A percentile compares a stretch with the other conserved stretches of the same genome.
These are phyloP conservation scores for Choanephora cucurbitarum DNA, from an alignment of 371 early-diverging fungal species.

Conservation along the genomic window DNA sequence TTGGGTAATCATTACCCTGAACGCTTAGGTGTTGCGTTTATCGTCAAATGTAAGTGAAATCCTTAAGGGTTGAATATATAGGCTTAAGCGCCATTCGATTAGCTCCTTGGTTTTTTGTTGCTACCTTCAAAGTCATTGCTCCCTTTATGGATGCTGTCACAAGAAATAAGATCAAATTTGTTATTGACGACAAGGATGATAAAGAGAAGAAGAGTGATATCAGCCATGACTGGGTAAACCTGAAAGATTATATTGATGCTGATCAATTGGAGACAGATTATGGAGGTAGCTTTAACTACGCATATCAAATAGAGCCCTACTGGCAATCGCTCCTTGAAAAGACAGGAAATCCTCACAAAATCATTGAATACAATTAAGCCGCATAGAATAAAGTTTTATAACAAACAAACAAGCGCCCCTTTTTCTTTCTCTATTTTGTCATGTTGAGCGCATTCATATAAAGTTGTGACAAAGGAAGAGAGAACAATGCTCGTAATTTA, in stretches of 20 bases:
- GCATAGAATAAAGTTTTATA: background rate
- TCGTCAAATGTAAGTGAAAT: conserved; percentile 47
- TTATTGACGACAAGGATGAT: conserved; percentile 57
- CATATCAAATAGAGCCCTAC: conserved; percentile 59
- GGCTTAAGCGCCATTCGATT: background rate
- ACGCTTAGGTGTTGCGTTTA: conserved; percentile 61
- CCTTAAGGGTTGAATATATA: background rate
- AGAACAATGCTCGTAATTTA: too few relatives aligned
- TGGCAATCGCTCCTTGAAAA: conserved; percentile 55
- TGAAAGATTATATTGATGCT: conserved; percentile 52
- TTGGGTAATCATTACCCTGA: conserved; percentile 90
- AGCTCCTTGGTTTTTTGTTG: conserved; percentile 90
- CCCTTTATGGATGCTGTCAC: conserved; percentile 94
- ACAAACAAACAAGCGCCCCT: background rate
- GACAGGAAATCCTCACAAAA: conserved; percentile 46
- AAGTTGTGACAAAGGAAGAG: too few relatives aligned
- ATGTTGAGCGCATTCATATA: background rate
- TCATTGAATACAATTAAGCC: conserved; percentile 36
- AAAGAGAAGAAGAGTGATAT: conserved; percentile 22
- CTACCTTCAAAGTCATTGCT: conserved; percentile 76
- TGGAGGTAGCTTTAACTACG: conserved; percentile 62
- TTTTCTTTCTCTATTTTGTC: background rate
- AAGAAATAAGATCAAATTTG: conserved; percentile 83
- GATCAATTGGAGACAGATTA: conserved; percentile 62
- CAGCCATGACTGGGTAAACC: conserved; percentile 50